Evolutionary conservation across 441 rosid genomes (phyloP).

Genomic region (Macaranga tanarius): DNA sequence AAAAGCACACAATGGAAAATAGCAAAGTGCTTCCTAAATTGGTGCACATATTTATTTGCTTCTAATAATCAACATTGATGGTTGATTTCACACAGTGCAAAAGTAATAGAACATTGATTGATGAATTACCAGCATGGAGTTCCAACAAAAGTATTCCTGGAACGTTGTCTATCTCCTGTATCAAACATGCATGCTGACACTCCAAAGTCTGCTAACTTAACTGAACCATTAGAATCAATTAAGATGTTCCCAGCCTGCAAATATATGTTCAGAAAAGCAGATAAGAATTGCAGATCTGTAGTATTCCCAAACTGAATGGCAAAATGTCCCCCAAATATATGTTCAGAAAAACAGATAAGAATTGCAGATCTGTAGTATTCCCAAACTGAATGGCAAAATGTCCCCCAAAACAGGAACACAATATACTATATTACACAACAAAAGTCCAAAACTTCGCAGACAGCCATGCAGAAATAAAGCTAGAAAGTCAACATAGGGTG

Average conservation of each 20-base stretch:
- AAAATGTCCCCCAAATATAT: conserved; percentile 14
- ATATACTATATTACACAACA: neutral
- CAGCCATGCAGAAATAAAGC: conserved; percentile 1
- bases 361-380: conserved; percentile 8
- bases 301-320: conserved; percentile 1
- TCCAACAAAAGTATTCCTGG: conserved; percentile 96
- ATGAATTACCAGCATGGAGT: conserved; percentile 96
- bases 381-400: neutral
- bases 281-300: conserved; percentile 20
- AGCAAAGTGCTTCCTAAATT: conserved; percentile 10
- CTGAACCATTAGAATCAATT: conserved; percentile 68
- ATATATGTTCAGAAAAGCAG: conserved; percentile 23
- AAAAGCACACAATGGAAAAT: conserved; percentile 20
- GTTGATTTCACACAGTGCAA: neutral
- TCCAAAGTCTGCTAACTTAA: conserved; percentile 96
- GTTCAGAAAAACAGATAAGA: conserved; percentile 23
- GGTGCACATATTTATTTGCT: neutral
- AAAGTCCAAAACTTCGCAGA: neutral
- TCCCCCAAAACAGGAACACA: conserved; percentile 13
- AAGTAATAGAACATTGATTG: conserved; percentile 6
- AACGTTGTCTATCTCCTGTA: conserved; percentile 92
- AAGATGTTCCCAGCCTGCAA: conserved; percentile 93
- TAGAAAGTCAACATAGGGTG: neutral
- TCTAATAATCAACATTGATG: neutral
- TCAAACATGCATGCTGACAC: conserved; percentile 99